Conservation (phyloP, 495 filamentous ascomycete species). For the Aspergillus hancockii region DNA sequence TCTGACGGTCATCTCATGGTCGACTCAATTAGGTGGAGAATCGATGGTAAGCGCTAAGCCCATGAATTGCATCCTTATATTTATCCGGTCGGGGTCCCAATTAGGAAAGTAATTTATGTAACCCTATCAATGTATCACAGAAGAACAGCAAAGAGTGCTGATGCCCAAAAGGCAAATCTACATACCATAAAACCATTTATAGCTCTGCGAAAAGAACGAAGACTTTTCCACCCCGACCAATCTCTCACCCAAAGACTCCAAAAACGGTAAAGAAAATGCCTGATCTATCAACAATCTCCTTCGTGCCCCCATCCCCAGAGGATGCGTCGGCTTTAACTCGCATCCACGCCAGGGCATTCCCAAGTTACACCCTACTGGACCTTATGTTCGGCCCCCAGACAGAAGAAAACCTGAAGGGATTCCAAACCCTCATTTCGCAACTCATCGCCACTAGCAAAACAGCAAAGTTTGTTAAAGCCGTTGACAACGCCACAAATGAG, state of each 20-base stretch:
- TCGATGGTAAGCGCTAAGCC: too few relatives aligned
- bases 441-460: neutral
- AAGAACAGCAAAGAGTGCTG: too few relatives aligned
- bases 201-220: neutral
- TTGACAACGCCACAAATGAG: neutral
- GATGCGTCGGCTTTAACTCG: neutral
- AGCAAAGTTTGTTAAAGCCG: neutral
- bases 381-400: constrained; percentile 4
- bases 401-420: neutral
- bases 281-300: neutral
- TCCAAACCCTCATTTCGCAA: neutral
- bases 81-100: constrained; percentile 4
- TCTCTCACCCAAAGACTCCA: neutral
- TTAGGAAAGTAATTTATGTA: neutral
- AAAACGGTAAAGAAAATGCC: neutral
- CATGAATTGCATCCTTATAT: neutral
- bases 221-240: neutral
- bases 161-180: too few relatives aligned
- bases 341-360: neutral
- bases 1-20: too few relatives aligned
- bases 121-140: too few relatives aligned
- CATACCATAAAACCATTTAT: neutral
- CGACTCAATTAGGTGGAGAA: too few relatives aligned
- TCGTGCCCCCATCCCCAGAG: neutral
- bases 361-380: neutral